Evolutionary conservation across 1,284 basidiomycete species (phyloP).

Genomic region (Ceratobasidium sp.): DNA sequence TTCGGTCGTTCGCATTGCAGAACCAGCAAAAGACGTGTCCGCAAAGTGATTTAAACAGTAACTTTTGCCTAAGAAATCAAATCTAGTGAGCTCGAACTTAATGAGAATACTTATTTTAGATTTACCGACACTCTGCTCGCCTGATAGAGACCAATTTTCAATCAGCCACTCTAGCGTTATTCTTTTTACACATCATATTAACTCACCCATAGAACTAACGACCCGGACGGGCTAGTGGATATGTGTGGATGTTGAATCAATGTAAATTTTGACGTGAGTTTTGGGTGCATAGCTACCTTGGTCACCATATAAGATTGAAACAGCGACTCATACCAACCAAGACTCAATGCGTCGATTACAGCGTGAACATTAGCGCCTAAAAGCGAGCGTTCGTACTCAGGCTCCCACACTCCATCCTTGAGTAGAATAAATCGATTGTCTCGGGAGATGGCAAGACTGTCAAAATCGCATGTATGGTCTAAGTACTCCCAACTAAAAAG

Average conservation of each 20-base stretch:
- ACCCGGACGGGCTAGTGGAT: conserved; percentile 63
- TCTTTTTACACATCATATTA: not conserved
- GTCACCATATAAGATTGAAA: conserved; percentile 69
- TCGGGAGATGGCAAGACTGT: conserved; percentile 61
- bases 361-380: conserved; percentile 68
- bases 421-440: conserved; percentile 71
- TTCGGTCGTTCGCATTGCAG: conserved; percentile 71
- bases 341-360: conserved; percentile 64
- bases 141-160: conserved; percentile 47
- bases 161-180: no score
- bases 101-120: conserved; percentile 46
- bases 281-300: conserved; percentile 57
- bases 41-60: conserved; percentile 70
- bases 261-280: not conserved
- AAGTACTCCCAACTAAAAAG: conserved; percentile 52
- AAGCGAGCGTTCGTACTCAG: conserved; percentile 63
- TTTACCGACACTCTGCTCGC: conserved; percentile 72
- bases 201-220: conserved; percentile 70
- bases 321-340: conserved; percentile 74
- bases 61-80: conserved; percentile 47
- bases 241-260: not conserved
- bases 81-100: not conserved
- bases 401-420: conserved; percentile 67
- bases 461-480: not conserved
- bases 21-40: conserved; percentile 73